Evolutionary conservation across 2,329 filamentous ascomycete genomes (phyloP).

Genomic region (Eutypa lata): DNA sequence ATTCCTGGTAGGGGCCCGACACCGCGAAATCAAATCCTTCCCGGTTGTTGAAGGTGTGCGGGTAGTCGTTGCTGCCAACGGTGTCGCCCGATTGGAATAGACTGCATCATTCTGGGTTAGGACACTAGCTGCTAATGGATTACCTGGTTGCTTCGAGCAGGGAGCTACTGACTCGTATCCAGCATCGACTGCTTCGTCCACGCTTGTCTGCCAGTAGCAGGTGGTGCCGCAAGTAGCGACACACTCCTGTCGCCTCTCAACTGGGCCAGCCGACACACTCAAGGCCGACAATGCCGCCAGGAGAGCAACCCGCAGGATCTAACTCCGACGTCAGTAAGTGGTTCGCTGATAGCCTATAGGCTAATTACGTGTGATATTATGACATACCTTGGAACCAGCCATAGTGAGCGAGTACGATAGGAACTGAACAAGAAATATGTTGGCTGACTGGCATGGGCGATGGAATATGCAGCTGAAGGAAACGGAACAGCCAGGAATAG

Average conservation of each 20-base stretch:
- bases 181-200: conserved; percentile 31
- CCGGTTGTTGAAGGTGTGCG: conserved; percentile 41
- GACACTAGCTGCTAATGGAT: too few species aligned
- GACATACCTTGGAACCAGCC: conserved; percentile 1
- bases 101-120: too few species aligned
- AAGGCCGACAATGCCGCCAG: conserved; percentile 18
- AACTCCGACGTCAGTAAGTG: background rate
- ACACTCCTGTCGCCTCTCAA: conserved; percentile 22
- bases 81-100: conserved; percentile 15
- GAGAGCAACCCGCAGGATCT: conserved; percentile 11
- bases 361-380: background rate
- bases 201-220: conserved; percentile 33
- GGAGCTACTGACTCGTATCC: conserved; percentile 27
- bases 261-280: conserved; percentile 16
- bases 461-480: too few species aligned
- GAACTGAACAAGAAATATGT: background rate
- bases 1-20: conserved; percentile 39
- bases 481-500: background rate
- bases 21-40: conserved; percentile 41
- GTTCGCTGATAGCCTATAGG: background rate
- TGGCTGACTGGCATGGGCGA: too few species aligned
- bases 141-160: too few species aligned
- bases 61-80: conserved; percentile 32
- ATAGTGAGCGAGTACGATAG: background rate
- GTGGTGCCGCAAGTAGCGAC: conserved; percentile 34